Percentiles rank a stretch among this genome's conserved stretches.
phyloP scores from a whole-genome alignment of 2,329 filamentous ascomycete genomes.

The Neocatenulostroma microsporum region DNA sequence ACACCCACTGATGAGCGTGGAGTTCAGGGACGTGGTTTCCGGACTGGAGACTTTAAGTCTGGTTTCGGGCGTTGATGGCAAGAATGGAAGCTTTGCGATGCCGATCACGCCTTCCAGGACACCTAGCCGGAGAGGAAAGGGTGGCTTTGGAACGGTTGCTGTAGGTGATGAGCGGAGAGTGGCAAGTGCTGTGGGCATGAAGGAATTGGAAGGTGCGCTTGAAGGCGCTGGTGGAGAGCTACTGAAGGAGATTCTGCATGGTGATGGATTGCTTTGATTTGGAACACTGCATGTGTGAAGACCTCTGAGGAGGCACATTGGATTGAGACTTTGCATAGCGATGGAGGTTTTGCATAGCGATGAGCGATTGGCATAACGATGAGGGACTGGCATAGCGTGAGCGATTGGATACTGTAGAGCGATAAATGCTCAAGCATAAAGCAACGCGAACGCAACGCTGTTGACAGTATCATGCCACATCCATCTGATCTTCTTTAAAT shows the following conservation, averaged over 20 bases:
- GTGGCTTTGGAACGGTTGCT: constrained; percentile 35
- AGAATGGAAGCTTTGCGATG: constrained; percentile 55
- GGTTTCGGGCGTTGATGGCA: constrained; percentile 63
- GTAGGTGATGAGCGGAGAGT: constrained; percentile 54
- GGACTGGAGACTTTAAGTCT: constrained; percentile 84
- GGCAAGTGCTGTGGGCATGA: constrained; percentile 27
- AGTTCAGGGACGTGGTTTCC: constrained; percentile 87
- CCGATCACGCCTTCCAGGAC: constrained; percentile 58
- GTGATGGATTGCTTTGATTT: constrained; percentile 17
- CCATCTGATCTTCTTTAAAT: too few species aligned
- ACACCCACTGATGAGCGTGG: constrained; percentile 79
- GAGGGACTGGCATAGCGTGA: too few species aligned
- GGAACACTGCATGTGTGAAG: too few species aligned
- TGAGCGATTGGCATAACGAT: too few species aligned
- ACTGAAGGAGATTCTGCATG: constrained; percentile 31
- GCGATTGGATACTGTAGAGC: neutral
- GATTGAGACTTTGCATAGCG: too few species aligned
- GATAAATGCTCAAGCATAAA: too few species aligned
- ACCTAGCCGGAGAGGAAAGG: constrained; percentile 49
- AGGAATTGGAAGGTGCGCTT: constrained; percentile 27
- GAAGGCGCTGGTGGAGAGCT: constrained; percentile 30
- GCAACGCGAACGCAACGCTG: too few species aligned
- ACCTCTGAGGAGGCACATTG: too few species aligned
- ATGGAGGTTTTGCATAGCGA: too few species aligned
- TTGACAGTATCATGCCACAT: too few species aligned